A percentile compares a stretch with the other conserved stretches of the same genome.
Evolutionary conservation across 257 asterid species (phyloP).

Genomic region (Ajuga chamaepitys): DNA sequence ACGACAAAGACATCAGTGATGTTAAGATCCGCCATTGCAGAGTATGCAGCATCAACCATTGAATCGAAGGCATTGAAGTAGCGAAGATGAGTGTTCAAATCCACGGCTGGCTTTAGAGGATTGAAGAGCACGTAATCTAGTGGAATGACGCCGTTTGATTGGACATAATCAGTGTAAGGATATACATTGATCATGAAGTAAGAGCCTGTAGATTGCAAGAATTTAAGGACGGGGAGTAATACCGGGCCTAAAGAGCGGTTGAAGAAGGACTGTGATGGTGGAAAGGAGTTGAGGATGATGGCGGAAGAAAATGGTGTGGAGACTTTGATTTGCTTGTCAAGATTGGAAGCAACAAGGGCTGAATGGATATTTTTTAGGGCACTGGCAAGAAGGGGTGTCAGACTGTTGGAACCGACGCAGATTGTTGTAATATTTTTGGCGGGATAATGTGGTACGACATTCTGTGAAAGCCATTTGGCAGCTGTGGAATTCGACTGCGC

Average conservation of each 20-base stretch:
- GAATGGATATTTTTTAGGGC: conserved; percentile 52
- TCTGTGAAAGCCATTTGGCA: conserved; percentile 62
- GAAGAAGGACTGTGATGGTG: conserved; percentile 62
- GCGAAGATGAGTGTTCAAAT: conserved; percentile 61
- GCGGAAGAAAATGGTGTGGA: conserved; percentile 57
- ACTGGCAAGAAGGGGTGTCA: conserved; percentile 34
- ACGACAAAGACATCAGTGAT: conserved; percentile 57
- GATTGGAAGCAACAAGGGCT: conserved; percentile 55
- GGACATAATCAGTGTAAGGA: conserved; percentile 54
- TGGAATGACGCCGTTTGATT: conserved; percentile 47
- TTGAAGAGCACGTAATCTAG: conserved; percentile 65
- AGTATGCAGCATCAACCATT: conserved; percentile 72
- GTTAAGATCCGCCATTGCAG: conserved; percentile 59
- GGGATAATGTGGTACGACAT: conserved; percentile 53
- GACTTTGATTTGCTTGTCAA: conserved; percentile 50
- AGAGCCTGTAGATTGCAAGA: conserved; percentile 50
- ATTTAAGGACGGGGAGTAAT: conserved; percentile 42
- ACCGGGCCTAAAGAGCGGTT: conserved; percentile 42
- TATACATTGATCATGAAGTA: conserved; percentile 53
- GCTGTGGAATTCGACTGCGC: conserved; percentile 66
- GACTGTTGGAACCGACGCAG: conserved; percentile 52
- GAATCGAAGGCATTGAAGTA: conserved; percentile 77
- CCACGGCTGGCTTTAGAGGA: conserved; percentile 60
- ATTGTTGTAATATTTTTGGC: conserved; percentile 58
- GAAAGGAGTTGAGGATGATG: conserved; percentile 48